These are phyloP conservation scores for Amauroascus verrucosus DNA, from an alignment of 2,329 filamentous ascomycete genomes.

Conservation along the genomic window DNA sequence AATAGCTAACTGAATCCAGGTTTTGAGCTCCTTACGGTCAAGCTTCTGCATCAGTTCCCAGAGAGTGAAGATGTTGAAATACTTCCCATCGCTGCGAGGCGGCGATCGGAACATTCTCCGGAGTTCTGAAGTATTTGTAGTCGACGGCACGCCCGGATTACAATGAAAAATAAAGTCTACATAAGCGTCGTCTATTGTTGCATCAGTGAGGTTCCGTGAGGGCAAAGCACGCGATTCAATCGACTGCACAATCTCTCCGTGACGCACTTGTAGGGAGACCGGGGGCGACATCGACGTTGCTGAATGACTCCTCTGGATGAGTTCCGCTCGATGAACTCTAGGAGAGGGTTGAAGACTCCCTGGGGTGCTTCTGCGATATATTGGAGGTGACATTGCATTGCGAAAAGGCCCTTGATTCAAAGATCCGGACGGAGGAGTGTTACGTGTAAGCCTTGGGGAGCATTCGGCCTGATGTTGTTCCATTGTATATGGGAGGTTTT, in stretches of 20 bases:
- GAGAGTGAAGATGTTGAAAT: conserved; percentile 65
- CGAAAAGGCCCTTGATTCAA: conserved; percentile 18
- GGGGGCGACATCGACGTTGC: conserved; percentile 35
- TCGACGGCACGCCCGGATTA: conserved; percentile 67
- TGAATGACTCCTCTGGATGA: conserved; percentile 24
- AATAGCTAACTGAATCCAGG: conserved; percentile 79
- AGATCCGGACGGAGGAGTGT: neutral
- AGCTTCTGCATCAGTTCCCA: conserved; percentile 70
- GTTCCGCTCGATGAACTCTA: conserved; percentile 23
- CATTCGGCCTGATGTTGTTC: neutral
- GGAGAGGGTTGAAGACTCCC: conserved; percentile 33
- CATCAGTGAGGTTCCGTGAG: conserved; percentile 54
- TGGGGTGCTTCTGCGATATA: conserved; percentile 25
- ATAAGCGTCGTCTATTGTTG: conserved; percentile 70
- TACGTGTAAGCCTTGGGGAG: neutral
- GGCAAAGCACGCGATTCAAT: conserved; percentile 49
- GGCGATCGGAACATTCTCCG: conserved; percentile 67
- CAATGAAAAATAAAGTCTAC: conserved; percentile 79
- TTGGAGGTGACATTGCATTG: conserved; percentile 28
- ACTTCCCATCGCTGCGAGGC: conserved; percentile 79
- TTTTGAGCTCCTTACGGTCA: conserved; percentile 75
- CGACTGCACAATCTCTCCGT: conserved; percentile 20
- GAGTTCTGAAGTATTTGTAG: conserved; percentile 59
- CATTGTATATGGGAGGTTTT: neutral
- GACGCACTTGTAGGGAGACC: conserved; percentile 19